These are phyloP conservation scores for Termitomyces sp. DNA, from an alignment of 768 basidiomycete species.

Conservation along the genomic window DNA sequence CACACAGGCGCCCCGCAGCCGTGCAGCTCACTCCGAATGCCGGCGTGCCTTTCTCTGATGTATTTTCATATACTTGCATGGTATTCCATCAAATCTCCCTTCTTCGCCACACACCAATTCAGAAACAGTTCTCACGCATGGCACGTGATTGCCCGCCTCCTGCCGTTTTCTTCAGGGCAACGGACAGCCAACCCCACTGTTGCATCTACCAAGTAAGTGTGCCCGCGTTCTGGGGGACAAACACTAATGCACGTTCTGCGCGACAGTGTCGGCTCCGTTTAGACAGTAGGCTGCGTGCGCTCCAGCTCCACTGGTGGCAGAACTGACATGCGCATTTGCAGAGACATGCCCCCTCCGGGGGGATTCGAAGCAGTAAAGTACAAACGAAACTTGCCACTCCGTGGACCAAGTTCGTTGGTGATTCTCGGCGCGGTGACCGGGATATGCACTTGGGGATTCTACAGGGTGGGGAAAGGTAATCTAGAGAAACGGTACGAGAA, in stretches of 20 bases:
- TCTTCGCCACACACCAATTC: conserved; percentile 3
- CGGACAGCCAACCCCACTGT: background rate
- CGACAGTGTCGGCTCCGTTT: conserved; percentile 52
- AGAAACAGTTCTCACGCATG: background rate
- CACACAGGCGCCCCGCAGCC: background rate
- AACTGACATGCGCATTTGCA: conserved; percentile 26
- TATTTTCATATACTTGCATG: background rate
- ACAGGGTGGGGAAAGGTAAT: conserved; percentile 85
- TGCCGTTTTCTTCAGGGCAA: background rate
- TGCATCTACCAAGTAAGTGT: conserved; percentile 6
- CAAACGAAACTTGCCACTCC: conserved; percentile 90
- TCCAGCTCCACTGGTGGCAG: conserved; percentile 22
- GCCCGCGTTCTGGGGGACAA: background rate
- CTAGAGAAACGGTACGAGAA: conserved; percentile 74
- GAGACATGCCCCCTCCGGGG: conserved; percentile 93
- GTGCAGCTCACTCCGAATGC: background rate
- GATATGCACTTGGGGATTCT: conserved; percentile 89
- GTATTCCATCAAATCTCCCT: background rate
- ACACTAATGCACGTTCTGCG: background rate
- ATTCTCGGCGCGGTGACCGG: conserved; percentile 84
- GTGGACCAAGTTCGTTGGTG: conserved; percentile 78
- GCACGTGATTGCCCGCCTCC: background rate
- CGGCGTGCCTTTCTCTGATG: background rate
- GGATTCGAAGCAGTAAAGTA: conserved; percentile 93
- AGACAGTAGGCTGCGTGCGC: conserved; percentile 47